Base-by-base conservation (phyloP, 106 monocot species). In the Allium cepa region DNA sequence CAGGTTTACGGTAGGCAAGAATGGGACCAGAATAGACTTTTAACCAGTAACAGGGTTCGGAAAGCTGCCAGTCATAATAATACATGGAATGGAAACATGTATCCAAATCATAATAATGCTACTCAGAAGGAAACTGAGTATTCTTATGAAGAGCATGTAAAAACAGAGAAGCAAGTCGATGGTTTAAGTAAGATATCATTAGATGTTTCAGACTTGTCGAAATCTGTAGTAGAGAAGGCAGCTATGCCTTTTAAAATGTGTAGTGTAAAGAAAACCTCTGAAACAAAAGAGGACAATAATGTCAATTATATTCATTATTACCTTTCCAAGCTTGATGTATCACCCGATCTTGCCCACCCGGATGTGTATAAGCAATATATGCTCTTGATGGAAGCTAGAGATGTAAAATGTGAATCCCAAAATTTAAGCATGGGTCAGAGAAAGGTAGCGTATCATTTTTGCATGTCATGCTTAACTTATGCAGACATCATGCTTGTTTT, bases 11-110 rank as follows among this genome's bases (percentile, higher is more conserved):
- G 75, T 50, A 81, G 83, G 56, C 70, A 76, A 26, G 82, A 83
- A 17, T 87, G 90, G 94, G 90, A 87, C 56, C 87, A 76, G 62
- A 83, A 73, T 58, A 90, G 82, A 47, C 79, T 70, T 70, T 50
- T 77, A 12, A 59, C 68, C 14, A 66, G 61, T 15, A 71, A 67
- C 51, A 68, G 71, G 67, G 81, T 73, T 17, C 88, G 85, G 85
- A 36, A 36, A 3, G 92, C 85, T 36, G 55, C 72, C 65, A 74
- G 17, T 52, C n/a, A 60, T 18, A 77, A 76, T 17, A 80, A 77
- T 22, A 63, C 59, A 65, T 82, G 79, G 86, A 84, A 76, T 52
- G 81, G 68, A 55, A 67, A 53, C 26, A 16, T 61, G 7, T 82
- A 72, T 66, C 6, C 12, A 66, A 80, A 86, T 6, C 66, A 69